Conservation (phyloP, 2,329 filamentous ascomycete species). For the Stachybotrys elegans region DNA sequence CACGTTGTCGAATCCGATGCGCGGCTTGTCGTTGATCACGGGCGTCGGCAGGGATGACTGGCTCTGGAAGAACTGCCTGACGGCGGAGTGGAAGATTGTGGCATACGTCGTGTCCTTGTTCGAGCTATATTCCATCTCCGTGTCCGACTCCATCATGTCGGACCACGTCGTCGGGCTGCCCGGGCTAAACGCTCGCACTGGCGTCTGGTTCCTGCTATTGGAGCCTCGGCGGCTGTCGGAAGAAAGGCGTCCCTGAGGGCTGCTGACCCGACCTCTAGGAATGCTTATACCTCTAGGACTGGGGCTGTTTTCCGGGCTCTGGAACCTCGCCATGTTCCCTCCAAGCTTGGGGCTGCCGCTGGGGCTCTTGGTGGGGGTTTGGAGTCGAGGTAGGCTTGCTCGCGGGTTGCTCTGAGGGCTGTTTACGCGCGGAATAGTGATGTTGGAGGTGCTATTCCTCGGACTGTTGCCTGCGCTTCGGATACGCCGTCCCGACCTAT, state of each 20-base stretch:
- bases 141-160: conserved; percentile 23
- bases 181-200: neutral
- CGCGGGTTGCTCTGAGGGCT: neutral
- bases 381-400: neutral
- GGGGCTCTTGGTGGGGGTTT: neutral
- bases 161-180: conserved; percentile 21
- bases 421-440: neutral
- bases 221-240: neutral
- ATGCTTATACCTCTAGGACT: neutral
- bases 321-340: too few relatives aligned
- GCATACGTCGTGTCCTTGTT: conserved; percentile 34
- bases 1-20: conserved; percentile 28
- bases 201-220: neutral
- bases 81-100: conserved; percentile 34
- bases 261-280: neutral
- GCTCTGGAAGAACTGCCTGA: conserved; percentile 32
- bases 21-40: conserved; percentile 5
- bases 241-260: neutral
- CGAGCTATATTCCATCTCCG: conserved; percentile 34
- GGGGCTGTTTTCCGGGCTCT: too few relatives aligned
- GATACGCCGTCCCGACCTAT: neutral
- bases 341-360: neutral
- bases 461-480: neutral
- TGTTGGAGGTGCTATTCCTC: neutral
- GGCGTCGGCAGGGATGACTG: conserved; percentile 18